These are phyloP conservation scores for Arabis alpina DNA, from an alignment of 345 rosid species.

Conservation along the genomic window DNA sequence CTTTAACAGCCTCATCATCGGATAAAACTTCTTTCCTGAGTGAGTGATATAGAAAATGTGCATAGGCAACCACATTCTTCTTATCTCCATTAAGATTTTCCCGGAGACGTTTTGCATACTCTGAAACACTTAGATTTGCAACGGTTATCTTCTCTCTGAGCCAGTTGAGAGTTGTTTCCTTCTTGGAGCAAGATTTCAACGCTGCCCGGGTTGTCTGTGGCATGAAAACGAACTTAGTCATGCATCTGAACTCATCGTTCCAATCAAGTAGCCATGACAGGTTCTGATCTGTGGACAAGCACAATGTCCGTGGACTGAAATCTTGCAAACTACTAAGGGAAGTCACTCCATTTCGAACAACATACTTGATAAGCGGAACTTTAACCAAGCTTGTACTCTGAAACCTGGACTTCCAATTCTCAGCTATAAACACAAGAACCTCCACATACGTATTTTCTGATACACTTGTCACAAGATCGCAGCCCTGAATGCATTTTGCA, in stretches of 20 bases:
- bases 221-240: constrained; percentile 46
- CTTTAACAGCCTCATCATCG: constrained; percentile 12
- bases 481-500: constrained; percentile 60
- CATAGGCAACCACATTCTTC: constrained; percentile 51
- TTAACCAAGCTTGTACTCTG: constrained; percentile 34
- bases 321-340: constrained; percentile 45
- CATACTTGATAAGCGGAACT: constrained; percentile 62
- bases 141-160: constrained; percentile 35
- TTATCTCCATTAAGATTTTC: constrained; percentile 33
- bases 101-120: constrained; percentile 41
- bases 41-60: constrained; percentile 66
- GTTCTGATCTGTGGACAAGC: constrained; percentile 14
- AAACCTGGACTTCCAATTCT: constrained; percentile 56
- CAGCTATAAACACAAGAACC: constrained; percentile 56
- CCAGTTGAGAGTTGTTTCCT: constrained; percentile 49
- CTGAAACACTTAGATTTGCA: constrained; percentile 26
- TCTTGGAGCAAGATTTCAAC: constrained; percentile 27
- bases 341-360: constrained; percentile 43
- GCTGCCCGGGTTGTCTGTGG: constrained; percentile 52
- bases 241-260: constrained; percentile 54
- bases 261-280: constrained; percentile 62
- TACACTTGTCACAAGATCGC: constrained; percentile 55
- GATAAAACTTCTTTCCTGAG: constrained; percentile 32
- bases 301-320: constrained; percentile 28
- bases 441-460: constrained; percentile 55